Conservation (phyloP, 306 rosid genomes). For the Pachyrhizus erosus region DNA sequence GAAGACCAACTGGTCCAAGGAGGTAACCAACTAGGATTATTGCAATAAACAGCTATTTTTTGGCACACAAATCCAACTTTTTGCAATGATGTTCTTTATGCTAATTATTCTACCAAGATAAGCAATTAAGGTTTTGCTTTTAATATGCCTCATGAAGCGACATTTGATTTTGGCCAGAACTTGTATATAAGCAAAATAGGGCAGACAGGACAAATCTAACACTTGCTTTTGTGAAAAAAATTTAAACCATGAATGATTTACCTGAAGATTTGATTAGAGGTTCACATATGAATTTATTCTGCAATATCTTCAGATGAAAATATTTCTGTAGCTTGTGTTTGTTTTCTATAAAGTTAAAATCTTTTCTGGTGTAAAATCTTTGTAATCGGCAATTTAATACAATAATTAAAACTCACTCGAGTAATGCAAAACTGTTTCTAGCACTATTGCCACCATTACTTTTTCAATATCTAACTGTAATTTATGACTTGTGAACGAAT, state of each 20-base stretch:
- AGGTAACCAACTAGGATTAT: slow-evolving; percentile 43
- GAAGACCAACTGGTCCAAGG: slow-evolving; percentile 63
- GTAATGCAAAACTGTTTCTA: no score
- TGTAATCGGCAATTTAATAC: no score
- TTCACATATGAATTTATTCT: no score
- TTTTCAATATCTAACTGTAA: no score
- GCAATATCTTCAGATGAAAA: no score
- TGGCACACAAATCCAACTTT: background rate
- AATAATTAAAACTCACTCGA: no score
- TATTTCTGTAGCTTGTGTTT: background rate
- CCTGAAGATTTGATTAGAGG: no score
- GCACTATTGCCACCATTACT: no score
- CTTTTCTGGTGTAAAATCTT: background rate
- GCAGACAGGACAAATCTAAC: background rate
- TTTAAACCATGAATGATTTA: no score
- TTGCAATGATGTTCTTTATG: background rate
- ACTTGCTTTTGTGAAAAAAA: background rate
- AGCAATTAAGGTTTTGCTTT: background rate
- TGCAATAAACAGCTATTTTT: background rate
- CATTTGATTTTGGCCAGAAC: background rate
- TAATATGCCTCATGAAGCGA: background rate
- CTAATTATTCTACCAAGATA: background rate
- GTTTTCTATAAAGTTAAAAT: background rate
- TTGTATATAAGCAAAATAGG: background rate
- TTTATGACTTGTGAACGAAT: background rate